These are phyloP conservation scores for Aspergillus asperescens DNA, from an alignment of 495 filamentous ascomycete species.

Conservation along the genomic window DNA sequence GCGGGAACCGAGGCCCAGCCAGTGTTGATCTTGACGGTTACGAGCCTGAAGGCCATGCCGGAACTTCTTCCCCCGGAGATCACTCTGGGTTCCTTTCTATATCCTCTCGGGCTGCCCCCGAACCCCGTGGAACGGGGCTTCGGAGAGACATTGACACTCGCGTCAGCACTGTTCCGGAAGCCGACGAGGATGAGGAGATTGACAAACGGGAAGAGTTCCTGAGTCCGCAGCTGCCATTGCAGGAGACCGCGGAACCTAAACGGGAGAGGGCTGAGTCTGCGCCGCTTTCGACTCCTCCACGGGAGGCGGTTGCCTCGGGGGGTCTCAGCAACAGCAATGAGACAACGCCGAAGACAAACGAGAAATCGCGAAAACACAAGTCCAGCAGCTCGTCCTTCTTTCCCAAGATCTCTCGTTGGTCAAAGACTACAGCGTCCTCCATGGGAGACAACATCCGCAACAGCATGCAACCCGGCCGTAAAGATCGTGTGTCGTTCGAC, in stretches of 20 bases:
- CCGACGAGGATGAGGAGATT: slow-evolving; percentile 61
- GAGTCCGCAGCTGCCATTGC: slow-evolving; percentile 38
- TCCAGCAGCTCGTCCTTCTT: slow-evolving; percentile 84
- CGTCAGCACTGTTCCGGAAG: slow-evolving; percentile 83
- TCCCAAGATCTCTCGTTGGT: slow-evolving; percentile 95
- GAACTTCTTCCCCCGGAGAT: slow-evolving; percentile 66
- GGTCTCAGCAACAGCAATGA: slow-evolving; percentile 65
- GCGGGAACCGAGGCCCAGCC: slow-evolving; percentile 22
- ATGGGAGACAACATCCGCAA: slow-evolving; percentile 51
- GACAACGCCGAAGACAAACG: slow-evolving; percentile 67
- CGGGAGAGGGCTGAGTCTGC: slow-evolving; percentile 55
- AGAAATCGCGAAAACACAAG: slow-evolving; percentile 85
- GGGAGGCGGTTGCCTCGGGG: slow-evolving; percentile 49
- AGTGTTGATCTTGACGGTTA: slow-evolving; percentile 57
- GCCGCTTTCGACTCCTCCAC: slow-evolving; percentile 70
- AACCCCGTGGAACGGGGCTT: slow-evolving; percentile 23
- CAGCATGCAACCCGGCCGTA: slow-evolving; percentile 44
- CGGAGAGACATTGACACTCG: slow-evolving; percentile 67
- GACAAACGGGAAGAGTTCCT: slow-evolving; percentile 50
- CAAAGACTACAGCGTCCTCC: slow-evolving; percentile 89
- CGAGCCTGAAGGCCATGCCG: slow-evolving; percentile 77
- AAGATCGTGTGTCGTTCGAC: slow-evolving; percentile 50
- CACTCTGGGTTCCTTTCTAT: slow-evolving; percentile 74
- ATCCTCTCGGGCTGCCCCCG: slow-evolving; percentile 51
- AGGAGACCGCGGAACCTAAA: slow-evolving; percentile 23